Evolutionary conservation across 805 yeast species (phyloP), one percentile per base, ranked within the genome.

Genomic region (Wickerhamomyces subpelliculosus): DNA sequence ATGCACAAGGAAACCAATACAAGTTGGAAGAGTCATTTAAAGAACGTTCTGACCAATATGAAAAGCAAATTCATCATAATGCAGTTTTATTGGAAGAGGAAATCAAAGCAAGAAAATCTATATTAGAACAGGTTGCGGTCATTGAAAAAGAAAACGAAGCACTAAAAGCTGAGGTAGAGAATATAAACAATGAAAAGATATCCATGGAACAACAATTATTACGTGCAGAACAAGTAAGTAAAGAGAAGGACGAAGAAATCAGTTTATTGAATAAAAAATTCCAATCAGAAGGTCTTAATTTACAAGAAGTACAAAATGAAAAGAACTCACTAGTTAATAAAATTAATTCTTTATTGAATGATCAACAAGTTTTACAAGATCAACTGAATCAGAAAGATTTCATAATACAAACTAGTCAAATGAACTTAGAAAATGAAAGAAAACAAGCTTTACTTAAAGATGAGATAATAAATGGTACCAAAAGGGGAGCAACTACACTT

Each of bases 91-190:
- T 8, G 10, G 10, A 27, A 12, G 29, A 27, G 9, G 16, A 14
- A 17, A 43, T 42, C 27, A 55, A 52, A 17, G 32, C 38, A 7
- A 21, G 44, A 1, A 41, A 41, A 13, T 27, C 41, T 14, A 46
- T 44, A 19, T 39, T 41, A 30, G 32, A 41, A 19, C 35, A 37
- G 11, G 27, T 40, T n/a, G n/a, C 27, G 14, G 20, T 20, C 10
- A 9, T 34, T 8, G 16, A 25, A 13, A 10, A 16, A 4, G 4
- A 4, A 7, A 27, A 8, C 17, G n/a, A 17, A 8, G 39, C 31
- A 25, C 13, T 35, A 12, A 13, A 14, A 4, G 29, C 33, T 1
- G 46, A 44, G 11, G 22, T 52, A 29, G 39, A 33, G 27, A 25
- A 4, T 3, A 25, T n/a, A n/a, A n/a, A n/a, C n/a, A n/a, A n/a